Conservation (phyloP, 1,284 basidiomycete genomes). For the Ceratobasidium sp. region DNA sequence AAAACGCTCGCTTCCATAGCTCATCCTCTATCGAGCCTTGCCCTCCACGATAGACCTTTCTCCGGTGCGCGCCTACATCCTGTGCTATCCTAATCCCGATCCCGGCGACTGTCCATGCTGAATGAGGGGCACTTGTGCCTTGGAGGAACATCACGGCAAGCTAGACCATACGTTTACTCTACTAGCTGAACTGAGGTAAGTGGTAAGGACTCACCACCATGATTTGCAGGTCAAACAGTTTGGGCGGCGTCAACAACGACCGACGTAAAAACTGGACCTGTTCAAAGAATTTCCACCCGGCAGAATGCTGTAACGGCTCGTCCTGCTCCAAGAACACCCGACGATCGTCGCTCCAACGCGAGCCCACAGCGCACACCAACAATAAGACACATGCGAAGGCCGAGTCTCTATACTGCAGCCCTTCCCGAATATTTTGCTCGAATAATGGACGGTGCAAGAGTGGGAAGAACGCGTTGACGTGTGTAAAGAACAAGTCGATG, state of each 20-base stretch:
- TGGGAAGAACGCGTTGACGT: constrained; percentile 63
- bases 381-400: constrained; percentile 68
- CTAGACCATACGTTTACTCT: constrained; percentile 57
- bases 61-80: constrained; percentile 64
- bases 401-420: constrained; percentile 61
- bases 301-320: constrained; percentile 54
- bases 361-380: constrained; percentile 66
- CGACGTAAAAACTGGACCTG: constrained; percentile 57
- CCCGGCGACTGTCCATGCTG: constrained; percentile 64
- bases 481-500: constrained; percentile 66
- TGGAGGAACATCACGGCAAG: constrained; percentile 59
- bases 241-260: constrained; percentile 58
- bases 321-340: constrained; percentile 62
- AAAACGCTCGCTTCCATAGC: constrained; percentile 70
- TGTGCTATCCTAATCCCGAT: constrained; percentile 65
- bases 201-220: constrained; percentile 59
- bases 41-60: constrained; percentile 52
- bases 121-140: constrained; percentile 58
- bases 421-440: constrained; percentile 62
- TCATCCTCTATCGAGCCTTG: constrained; percentile 62
- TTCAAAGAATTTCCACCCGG: constrained; percentile 61
- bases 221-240: constrained; percentile 61
- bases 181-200: no score
- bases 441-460: constrained; percentile 69
- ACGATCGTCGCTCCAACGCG: constrained; percentile 65